Evolutionary conservation across 352 stramenopile species (phyloP).

Genomic region (Aphanomyces cochlioides): DNA sequence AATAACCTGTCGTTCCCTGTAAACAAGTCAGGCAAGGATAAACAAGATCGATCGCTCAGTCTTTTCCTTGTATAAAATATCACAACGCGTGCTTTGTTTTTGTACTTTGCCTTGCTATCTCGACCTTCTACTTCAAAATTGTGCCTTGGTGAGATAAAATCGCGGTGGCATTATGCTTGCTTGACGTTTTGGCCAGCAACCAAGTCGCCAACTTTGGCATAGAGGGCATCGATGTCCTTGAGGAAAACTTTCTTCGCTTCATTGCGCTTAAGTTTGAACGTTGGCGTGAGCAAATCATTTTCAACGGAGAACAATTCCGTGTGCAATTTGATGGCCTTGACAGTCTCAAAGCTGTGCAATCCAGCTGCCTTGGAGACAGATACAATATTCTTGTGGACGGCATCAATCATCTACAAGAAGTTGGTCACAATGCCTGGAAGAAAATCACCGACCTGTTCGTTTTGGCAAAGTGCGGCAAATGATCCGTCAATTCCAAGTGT

Average conservation of each 20-base stretch:
- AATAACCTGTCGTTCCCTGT: too few species aligned
- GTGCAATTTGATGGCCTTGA: background rate
- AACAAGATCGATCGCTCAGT: too few species aligned
- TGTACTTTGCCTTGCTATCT: too few species aligned
- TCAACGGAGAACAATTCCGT: background rate
- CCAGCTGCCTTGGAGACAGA: background rate
- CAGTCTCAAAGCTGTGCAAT: background rate
- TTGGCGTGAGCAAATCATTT: background rate
- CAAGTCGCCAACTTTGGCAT: background rate
- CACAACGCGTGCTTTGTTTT: too few species aligned
- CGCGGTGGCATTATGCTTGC: background rate
- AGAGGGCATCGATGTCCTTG: conserved; percentile 1
- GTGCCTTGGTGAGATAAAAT: too few species aligned
- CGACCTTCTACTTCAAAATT: too few species aligned
- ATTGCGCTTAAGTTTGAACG: conserved; percentile 6
- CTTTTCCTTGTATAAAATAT: too few species aligned
- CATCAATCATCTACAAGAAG: background rate
- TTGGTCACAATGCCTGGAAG: background rate
- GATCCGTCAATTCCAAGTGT: conserved; percentile 8
- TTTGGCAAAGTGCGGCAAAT: conserved; percentile 29
- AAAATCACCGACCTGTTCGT: conserved; percentile 20
- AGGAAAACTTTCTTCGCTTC: background rate
- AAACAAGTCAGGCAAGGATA: background rate
- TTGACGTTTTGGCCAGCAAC: background rate
- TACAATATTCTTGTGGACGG: background rate